These are phyloP conservation scores for Lepiota venenata DNA, from an alignment of 768 basidiomycete genomes.

Conservation along the genomic window DNA sequence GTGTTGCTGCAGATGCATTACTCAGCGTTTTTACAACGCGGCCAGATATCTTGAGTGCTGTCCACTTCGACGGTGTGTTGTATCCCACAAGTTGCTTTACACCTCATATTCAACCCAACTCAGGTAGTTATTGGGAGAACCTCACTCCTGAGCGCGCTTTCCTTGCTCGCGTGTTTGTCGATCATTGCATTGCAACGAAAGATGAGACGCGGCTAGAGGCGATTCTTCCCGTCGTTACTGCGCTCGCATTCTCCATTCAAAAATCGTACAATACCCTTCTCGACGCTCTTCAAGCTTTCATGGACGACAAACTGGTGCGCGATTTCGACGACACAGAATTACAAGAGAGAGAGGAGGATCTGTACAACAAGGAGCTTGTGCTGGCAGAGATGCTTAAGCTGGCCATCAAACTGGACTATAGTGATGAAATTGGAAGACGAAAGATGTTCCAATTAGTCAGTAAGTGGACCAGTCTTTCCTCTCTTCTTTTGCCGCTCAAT, in stretches of 20 bases:
- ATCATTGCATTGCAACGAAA: conserved; percentile 64
- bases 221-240: conserved; percentile 80
- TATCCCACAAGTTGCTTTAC: not conserved
- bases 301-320: conserved; percentile 21
- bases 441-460: conserved; percentile 87
- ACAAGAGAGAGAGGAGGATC: conserved; percentile 42
- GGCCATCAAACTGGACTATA: conserved; percentile 81
- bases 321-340: conserved; percentile 31
- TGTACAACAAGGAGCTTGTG: conserved; percentile 55
- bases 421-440: conserved; percentile 86
- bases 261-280: conserved; percentile 56
- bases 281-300: conserved; percentile 19
- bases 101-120: conserved; percentile 2
- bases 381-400: conserved; percentile 80
- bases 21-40: conserved; percentile 66
- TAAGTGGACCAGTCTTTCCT: conserved; percentile 34
- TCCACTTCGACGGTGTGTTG: conserved; percentile 66
- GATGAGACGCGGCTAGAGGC: conserved; percentile 63
- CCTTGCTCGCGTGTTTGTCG: conserved; percentile 79
- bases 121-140: conserved; percentile 69
- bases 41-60: conserved; percentile 59
- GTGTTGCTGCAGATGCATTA: conserved; percentile 72
- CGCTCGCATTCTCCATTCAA: conserved; percentile 74
- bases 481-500: conserved; percentile 1
- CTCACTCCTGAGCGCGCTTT: conserved; percentile 77